Base-by-base conservation (phyloP, 192 early-diverging fungal genomes). In the Backusella tuberculispora region DNA sequence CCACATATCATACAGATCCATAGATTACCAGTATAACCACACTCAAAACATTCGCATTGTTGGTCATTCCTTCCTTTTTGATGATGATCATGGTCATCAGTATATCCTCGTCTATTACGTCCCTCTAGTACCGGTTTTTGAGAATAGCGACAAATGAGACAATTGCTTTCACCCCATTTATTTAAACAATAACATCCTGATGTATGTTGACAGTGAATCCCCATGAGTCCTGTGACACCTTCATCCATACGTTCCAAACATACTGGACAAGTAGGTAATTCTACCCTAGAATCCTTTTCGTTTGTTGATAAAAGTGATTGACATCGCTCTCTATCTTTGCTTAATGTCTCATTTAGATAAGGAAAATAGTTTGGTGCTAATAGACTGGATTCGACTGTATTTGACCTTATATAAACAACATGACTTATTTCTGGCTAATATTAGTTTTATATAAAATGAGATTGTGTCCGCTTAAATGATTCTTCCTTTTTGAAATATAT, bases 1-100 rank as follows among this genome's bases (percentile, higher is more conserved):
- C 95, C 97, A 80, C 98, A 99, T 34, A 99, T 91, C 50, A 99
- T 83, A 74, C 98, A 99, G 45, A 98, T 97, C 98, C 98, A 99
- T 50, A 99, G 84, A 69, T 92, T 92, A 53, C 90, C 88, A 4
- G 79, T 88, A 8, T 90, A 84, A n/a, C 86, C 85, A 78, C 97
- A 99, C 13, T 87, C 84, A 38, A 84, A 82, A 78, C 97, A 99
- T 73, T 45, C 50, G 37, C 37, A 78, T 37, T 48, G 67, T 12
- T 48, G 76, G 9, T 71, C n/a, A 15, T 24, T 6, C 26, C 48
- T 63, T 40, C 9, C n/a, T 45, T n/a, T 21, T 15, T 37, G 43
- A 10, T 46, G 60, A 43, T 9, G 48, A 40, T 38, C 47, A 4
- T 67, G 26, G 76, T 37, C 34, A 63, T 46, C 44, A 46, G 37